phyloP scores from a whole-genome alignment of 78 protist genomes.

The Ministeria vibrans region DNA sequence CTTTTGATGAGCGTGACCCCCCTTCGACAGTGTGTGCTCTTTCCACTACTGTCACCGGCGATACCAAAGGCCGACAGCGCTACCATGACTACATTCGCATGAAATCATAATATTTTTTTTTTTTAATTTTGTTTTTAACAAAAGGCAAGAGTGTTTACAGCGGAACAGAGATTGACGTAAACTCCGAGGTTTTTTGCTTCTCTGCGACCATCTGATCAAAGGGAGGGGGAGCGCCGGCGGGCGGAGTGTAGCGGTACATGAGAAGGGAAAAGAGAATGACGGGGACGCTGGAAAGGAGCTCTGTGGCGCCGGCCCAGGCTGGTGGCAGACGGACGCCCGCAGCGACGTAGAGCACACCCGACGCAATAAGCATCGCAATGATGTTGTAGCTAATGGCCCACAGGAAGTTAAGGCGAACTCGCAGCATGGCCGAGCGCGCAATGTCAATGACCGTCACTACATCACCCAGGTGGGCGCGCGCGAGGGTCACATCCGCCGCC shows the following conservation, averaged over 20 bases:
- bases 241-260: conserved; percentile 24
- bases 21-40: too few species aligned
- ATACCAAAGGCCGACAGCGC: too few species aligned
- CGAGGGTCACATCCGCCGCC: conserved; percentile 86
- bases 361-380: conserved; percentile 73
- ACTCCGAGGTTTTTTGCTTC: too few species aligned
- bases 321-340: conserved; percentile 57
- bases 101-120: too few species aligned
- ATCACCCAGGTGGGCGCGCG: conserved; percentile 52
- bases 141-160: too few species aligned
- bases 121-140: too few species aligned
- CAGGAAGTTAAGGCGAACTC: conserved; percentile 75
- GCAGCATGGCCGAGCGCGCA: conserved; percentile 45
- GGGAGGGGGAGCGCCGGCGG: too few species aligned
- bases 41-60: too few species aligned
- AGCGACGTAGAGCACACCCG: conserved; percentile 70
- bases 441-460: conserved; percentile 71
- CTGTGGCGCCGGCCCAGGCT: conserved; percentile 57
- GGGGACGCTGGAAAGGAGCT: conserved; percentile 57
- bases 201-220: too few species aligned
- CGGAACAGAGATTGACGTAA: too few species aligned
- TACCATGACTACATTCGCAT: too few species aligned
- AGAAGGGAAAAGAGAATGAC: conserved; percentile 50
- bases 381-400: conserved; percentile 89
- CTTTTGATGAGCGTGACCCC: too few species aligned